Base-by-base conservation (phyloP, 2,329 filamentous ascomycete genomes). In the Ceratocystiopsis sp. region DNA sequence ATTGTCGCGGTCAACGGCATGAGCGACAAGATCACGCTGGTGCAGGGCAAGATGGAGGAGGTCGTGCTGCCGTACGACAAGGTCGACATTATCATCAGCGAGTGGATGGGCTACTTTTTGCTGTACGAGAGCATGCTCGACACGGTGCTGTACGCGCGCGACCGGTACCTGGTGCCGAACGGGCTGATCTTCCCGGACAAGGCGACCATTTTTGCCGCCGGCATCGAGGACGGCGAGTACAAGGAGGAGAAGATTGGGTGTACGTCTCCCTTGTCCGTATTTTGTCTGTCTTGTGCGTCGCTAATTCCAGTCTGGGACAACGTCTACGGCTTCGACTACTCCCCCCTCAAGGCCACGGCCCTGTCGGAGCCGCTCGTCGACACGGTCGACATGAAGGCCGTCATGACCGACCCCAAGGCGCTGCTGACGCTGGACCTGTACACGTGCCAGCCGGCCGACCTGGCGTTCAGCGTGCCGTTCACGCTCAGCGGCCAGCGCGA, bases 21-120 rank as follows among this genome's bases (percentile, higher is more conserved):
- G 73, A 73, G 80, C 42, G 82, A 89, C 67, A 93, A 94, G 75
- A 95, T 98, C 61, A 96, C 91, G 42, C 76, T 98, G 47, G 75
- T 98, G 50, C 91, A 96, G 69, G 91, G 91, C 61, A 98, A 98
- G 75, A 98, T 98, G 91, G 91, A 98, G 69, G 91, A 98, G 67
- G 86, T 98, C 38, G 71, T 82, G 57, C 71, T 98, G 49, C 91
- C 91, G 17, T 94, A 82, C 64, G 81, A 85, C 57, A 84, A 96
- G 66, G 91, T 98, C 51, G 91, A 98, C 59, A 98, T 98, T 60
- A 98, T 98, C 66, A 93, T 98, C 61, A 96, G 89, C 2, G 91
- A 98, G 70, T 98, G 91, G 91, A 98, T 98, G 91, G 91, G 91
- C 33, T 98, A 98, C 69, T 96, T 96, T 70, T 69, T 98, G 42